Evolutionary conservation across 2,329 filamentous ascomycete species (phyloP), one percentile per base, ranked within the genome.

Genomic region (Fusarium falciforme): DNA sequence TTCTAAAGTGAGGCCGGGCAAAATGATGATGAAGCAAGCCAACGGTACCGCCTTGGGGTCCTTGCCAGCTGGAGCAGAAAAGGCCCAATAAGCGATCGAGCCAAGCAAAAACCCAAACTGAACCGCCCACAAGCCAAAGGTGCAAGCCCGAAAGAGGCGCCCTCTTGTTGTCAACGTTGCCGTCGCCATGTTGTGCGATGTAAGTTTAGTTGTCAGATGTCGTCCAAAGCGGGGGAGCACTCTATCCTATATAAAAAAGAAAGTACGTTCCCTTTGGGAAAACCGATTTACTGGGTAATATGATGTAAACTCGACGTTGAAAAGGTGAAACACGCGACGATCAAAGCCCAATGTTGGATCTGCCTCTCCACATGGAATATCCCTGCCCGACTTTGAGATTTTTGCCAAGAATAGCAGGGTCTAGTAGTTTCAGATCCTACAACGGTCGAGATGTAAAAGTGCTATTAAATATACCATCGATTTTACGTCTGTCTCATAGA

Each of bases 81-180:
- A 29, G 38, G n/a, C 49, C 36, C 10, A 14, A n/a, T 35, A 57
- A 7, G 33, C 49, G 12, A 29, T 31, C 33, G 63, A 11, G 5
- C 44, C n/a, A 4, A 58, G 17, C 16, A 67, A 22, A 47, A 44
- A 61, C n/a, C 57, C 68, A 44, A 70, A 68, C 11, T 72, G 61
- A 9, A 67, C 33, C 9, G 60, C 65, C 75, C 73, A 77, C 20
- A 63, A n/a, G 42, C 54, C 20, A 59, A 64, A 73, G 31, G 22
- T 36, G 4, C 35, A 14, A 33, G 40, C 66, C 11, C 54, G 62
- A 31, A 61, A 54, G 36, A 27, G 27, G 6, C 54, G 35, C 1
- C 20, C 20, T 6, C 11, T 16, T 12, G 17, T 31, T 3, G 6
- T 25, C 16, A 66, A 60, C 61, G 66, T 72, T 29, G 10, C 22